Evolutionary conservation across 345 rosid species (phyloP).

Genomic region (Stellera chamaejasme): DNA sequence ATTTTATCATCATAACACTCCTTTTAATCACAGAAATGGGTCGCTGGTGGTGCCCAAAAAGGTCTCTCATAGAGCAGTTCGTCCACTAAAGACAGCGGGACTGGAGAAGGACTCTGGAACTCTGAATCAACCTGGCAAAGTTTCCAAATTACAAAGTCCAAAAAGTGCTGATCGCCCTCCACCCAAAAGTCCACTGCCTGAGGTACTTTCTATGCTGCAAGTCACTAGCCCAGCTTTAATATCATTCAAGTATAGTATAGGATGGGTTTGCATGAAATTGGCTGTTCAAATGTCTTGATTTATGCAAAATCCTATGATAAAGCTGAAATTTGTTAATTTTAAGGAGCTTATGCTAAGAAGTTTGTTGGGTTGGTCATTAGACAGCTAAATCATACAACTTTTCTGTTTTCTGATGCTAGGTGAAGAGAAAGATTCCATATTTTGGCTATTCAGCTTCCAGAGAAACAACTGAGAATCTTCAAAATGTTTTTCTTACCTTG

Average conservation of each 20-base stretch:
- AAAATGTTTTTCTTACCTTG: slow-evolving; percentile 2
- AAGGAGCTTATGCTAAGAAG: no score
- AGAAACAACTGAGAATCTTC: neutral
- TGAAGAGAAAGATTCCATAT: no score
- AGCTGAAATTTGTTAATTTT: neutral
- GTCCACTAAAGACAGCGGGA: slow-evolving; percentile 52
- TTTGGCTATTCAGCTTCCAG: no score
- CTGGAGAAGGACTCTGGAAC: slow-evolving; percentile 49
- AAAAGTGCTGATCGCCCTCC: slow-evolving; percentile 66
- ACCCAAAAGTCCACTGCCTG: slow-evolving; percentile 66
- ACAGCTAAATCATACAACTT: no score
- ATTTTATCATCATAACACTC: slow-evolving; percentile 1
- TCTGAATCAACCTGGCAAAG: slow-evolving; percentile 41
- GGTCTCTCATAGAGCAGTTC: slow-evolving; percentile 71
- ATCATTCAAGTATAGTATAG: no score
- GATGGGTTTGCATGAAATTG: no score
- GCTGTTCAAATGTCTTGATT: neutral
- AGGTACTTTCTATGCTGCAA: slow-evolving; percentile 35
- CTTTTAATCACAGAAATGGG: slow-evolving; percentile 36
- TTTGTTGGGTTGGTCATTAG: no score
- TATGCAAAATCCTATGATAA: slow-evolving; percentile 4
- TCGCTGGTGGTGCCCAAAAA: slow-evolving; percentile 63
- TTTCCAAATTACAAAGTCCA: slow-evolving; percentile 74
- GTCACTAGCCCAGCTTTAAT: no score
- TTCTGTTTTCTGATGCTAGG: no score